A percentile compares a stretch with the other conserved stretches of the same genome.
Evolutionary conservation across 352 stramenopile species (phyloP).

Genomic region (Elongisporangium anandrum): DNA sequence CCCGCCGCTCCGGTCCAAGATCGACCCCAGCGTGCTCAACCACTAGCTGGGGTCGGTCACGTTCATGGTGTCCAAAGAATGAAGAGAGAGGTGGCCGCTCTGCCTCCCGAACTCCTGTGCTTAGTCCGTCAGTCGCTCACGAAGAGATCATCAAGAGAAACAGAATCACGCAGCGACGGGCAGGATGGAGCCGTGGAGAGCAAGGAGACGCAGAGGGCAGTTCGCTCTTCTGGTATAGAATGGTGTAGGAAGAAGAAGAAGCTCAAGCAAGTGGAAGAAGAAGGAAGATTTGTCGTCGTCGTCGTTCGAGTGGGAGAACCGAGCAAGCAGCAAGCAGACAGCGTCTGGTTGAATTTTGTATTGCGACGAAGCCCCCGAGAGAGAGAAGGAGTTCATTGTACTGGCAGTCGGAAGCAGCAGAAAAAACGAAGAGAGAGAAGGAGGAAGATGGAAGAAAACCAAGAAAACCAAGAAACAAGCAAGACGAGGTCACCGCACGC

Average conservation of each 20-base stretch:
- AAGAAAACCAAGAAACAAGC: slow-evolving; percentile 9
- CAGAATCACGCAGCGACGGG: slow-evolving; percentile 2
- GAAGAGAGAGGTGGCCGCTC: slow-evolving; percentile 2
- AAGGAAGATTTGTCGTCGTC: slow-evolving; percentile 19
- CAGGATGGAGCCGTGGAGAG: not conserved
- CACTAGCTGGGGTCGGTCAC: slow-evolving; percentile 27
- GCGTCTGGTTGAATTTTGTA: slow-evolving; percentile 14
- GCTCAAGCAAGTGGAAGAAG: slow-evolving; percentile 17
- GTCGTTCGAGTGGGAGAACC: slow-evolving; percentile 18
- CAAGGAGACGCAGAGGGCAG: slow-evolving; percentile 3
- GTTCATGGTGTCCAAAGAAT: not conserved
- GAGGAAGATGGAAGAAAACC: slow-evolving; percentile 16
- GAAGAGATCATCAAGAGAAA: slow-evolving; percentile 2
- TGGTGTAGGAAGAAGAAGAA: slow-evolving; percentile 26
- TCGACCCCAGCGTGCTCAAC: slow-evolving; percentile 63
- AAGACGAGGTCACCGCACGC: slow-evolving; percentile 12
- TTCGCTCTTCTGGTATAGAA: slow-evolving; percentile 6
- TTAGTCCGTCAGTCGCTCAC: not conserved
- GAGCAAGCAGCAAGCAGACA: slow-evolving; percentile 11
- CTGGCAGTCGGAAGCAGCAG: not conserved
- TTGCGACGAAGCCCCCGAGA: slow-evolving; percentile 16
- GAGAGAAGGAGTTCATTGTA: not conserved
- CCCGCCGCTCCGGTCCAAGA: slow-evolving; percentile 74
- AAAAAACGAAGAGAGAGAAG: slow-evolving; percentile 1
- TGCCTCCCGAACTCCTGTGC: not conserved